Conservation (phyloP, 805 yeast genomes). For the Dipodascus albidus region DNA sequence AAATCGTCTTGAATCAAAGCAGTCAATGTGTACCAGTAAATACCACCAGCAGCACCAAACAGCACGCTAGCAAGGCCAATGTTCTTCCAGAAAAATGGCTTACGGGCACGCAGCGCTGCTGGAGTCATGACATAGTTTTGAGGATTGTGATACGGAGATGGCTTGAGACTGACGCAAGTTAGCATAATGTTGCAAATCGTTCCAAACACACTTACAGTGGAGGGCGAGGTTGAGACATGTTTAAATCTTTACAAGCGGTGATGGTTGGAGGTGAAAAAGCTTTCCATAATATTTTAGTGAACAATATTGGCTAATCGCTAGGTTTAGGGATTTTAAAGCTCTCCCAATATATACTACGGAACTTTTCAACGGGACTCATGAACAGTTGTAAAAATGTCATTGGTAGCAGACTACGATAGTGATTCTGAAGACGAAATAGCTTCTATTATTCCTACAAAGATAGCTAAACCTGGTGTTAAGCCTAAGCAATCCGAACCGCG, state of each 20-base stretch:
- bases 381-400: no score
- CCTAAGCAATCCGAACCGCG: background rate
- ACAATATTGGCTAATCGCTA: background rate
- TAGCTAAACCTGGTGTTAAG: background rate
- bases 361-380: no score
- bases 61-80: slow-evolving; percentile 48
- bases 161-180: slow-evolving; percentile 14
- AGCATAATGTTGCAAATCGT: background rate
- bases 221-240: background rate
- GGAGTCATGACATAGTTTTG: slow-evolving; percentile 82
- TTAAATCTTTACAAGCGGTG: background rate
- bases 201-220: background rate
- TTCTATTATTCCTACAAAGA: background rate
- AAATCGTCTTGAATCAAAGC: slow-evolving; percentile 55
- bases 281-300: no score
- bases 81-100: slow-evolving; percentile 75
- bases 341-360: no score
- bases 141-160: slow-evolving; percentile 47
- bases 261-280: background rate
- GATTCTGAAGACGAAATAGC: no score
- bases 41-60: slow-evolving; percentile 54
- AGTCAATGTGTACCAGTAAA: slow-evolving; percentile 31
- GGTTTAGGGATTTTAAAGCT: background rate
- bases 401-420: background rate
- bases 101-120: slow-evolving; percentile 81